phyloP scores from a whole-genome alignment of 1,284 basidiomycete genomes.

The Tilletia walkeri region DNA sequence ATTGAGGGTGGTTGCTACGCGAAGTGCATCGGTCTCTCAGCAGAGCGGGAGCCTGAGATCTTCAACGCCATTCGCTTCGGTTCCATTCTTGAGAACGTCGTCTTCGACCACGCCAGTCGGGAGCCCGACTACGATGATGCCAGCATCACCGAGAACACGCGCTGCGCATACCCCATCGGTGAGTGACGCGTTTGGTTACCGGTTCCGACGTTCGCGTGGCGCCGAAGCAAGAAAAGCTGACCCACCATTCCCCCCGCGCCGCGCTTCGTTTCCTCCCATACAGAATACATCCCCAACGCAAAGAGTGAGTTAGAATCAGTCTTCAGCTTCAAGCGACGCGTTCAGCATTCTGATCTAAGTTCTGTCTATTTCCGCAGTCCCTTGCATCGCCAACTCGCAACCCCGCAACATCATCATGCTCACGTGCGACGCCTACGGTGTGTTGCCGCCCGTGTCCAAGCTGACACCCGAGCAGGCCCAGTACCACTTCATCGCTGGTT shows the following conservation, averaged over 20 bases:
- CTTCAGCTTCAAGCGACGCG: too few species aligned
- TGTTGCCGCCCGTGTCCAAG: conserved; percentile 91
- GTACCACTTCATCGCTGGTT: conserved; percentile 64
- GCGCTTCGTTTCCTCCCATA: background rate
- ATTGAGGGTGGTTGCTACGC: conserved; percentile 99
- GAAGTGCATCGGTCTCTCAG: conserved; percentile 94
- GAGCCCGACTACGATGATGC: conserved; percentile 93
- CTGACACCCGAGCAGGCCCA: conserved; percentile 90
- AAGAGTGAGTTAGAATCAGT: conserved; percentile 59
- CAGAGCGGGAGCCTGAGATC: conserved; percentile 96
- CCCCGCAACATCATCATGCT: conserved; percentile 91
- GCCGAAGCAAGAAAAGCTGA: background rate
- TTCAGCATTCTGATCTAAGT: too few species aligned
- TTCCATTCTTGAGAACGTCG: conserved; percentile 97
- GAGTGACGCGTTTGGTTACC: conserved; percentile 7
- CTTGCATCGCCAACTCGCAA: conserved; percentile 49
- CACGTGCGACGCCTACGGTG: conserved; percentile 97
- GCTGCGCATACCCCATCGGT: conserved; percentile 64
- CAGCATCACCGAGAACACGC: conserved; percentile 97
- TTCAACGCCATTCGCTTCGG: conserved; percentile 92
- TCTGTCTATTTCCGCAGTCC: conserved; percentile 23
- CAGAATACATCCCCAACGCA: conserved; percentile 81
- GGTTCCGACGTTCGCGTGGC: background rate
- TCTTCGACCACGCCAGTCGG: conserved; percentile 86
- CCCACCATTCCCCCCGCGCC: too few species aligned